Evolutionary conservation across 139 green algal species (phyloP).

Genomic region (Chlamydomonas schloesseri): DNA sequence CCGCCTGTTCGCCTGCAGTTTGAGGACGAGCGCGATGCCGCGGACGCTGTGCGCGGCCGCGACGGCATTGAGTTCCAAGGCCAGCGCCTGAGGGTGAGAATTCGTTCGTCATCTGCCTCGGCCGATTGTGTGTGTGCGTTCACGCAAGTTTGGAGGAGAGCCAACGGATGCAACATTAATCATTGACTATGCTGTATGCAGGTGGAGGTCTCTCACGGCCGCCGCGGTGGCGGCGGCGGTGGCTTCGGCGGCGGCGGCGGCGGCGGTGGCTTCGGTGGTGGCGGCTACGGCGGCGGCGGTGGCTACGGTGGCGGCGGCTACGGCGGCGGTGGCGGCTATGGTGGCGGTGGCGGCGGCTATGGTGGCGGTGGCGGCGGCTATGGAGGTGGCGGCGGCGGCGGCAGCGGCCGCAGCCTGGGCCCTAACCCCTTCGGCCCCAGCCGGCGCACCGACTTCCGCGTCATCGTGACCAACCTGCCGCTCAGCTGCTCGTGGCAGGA

Average conservation of each 20-base stretch:
- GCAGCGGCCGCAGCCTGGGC: conserved; percentile 46
- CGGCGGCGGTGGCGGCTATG: conserved; percentile 16
- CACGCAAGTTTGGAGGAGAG: too few species aligned
- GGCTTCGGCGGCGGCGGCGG: neutral
- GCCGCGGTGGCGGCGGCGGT: conserved; percentile 6
- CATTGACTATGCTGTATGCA: too few species aligned
- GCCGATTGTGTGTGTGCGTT: too few species aligned
- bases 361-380: neutral
- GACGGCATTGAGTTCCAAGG: conserved; percentile 94
- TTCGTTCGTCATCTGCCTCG: too few species aligned
- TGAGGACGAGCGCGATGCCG: conserved; percentile 78
- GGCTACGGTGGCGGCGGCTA: conserved; percentile 9
- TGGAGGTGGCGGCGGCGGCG: conserved; percentile 37
- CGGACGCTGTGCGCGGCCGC: conserved; percentile 87
- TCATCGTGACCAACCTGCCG: conserved; percentile 86
- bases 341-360: conserved; percentile 11
- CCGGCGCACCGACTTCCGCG: conserved; percentile 72
- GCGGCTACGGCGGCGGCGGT: neutral
- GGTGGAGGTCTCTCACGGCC: conserved; percentile 50
- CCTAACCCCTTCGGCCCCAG: conserved; percentile 56
- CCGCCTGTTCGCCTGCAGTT: conserved; percentile 27
- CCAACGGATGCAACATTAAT: too few species aligned
- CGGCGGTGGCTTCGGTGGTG: neutral
- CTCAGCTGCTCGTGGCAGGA: conserved; percentile 93
- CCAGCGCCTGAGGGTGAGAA: conserved; percentile 70